Percentiles rank a stretch among this genome's conserved stretches.
Conservation (phyloP, 2,329 filamentous ascomycete species). For the Beauveria caledonica region DNA sequence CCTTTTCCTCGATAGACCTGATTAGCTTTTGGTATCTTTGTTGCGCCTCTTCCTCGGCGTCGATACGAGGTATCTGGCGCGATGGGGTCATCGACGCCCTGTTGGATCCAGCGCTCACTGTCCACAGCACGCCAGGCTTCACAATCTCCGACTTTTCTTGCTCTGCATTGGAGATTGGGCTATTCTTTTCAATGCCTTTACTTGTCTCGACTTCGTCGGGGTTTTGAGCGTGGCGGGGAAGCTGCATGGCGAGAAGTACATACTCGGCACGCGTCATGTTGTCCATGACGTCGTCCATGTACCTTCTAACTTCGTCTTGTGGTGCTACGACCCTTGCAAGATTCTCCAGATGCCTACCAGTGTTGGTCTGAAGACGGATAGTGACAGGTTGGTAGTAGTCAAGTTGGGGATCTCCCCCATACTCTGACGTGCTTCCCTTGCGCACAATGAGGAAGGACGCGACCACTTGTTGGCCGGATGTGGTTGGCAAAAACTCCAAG, state of each 20-base stretch:
- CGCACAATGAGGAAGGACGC: slow-evolving; percentile 72
- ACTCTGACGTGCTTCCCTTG: slow-evolving; percentile 59
- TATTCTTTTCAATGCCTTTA: slow-evolving; percentile 25
- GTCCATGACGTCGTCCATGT: slow-evolving; percentile 65
- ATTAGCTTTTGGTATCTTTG: slow-evolving; percentile 30
- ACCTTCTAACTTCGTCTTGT: slow-evolving; percentile 52
- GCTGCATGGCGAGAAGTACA: slow-evolving; percentile 56
- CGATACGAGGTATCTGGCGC: slow-evolving; percentile 19
- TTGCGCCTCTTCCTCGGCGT: slow-evolving; percentile 28
- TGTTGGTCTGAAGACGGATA: slow-evolving; percentile 47
- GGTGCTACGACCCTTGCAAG: slow-evolving; percentile 54
- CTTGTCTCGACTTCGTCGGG: slow-evolving; percentile 20
- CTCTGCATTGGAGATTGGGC: slow-evolving; percentile 24
- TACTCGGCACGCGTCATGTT: slow-evolving; percentile 62
- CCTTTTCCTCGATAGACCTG: slow-evolving; percentile 28
- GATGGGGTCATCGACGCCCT: slow-evolving; percentile 13
- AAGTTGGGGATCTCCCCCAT: slow-evolving; percentile 51
- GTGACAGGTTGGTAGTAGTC: slow-evolving; percentile 73
- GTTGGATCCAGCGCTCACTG: slow-evolving; percentile 13
- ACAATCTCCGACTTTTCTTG: slow-evolving; percentile 16
- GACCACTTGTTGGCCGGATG: slow-evolving; percentile 52
- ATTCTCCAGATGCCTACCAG: slow-evolving; percentile 51
- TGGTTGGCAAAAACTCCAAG: slow-evolving; percentile 51
- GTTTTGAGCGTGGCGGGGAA: slow-evolving; percentile 37
- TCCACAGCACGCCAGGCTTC: slow-evolving; percentile 28